phyloP scores from a whole-genome alignment of 331 rosid genomes.

The Erythrophleum ivorense region DNA sequence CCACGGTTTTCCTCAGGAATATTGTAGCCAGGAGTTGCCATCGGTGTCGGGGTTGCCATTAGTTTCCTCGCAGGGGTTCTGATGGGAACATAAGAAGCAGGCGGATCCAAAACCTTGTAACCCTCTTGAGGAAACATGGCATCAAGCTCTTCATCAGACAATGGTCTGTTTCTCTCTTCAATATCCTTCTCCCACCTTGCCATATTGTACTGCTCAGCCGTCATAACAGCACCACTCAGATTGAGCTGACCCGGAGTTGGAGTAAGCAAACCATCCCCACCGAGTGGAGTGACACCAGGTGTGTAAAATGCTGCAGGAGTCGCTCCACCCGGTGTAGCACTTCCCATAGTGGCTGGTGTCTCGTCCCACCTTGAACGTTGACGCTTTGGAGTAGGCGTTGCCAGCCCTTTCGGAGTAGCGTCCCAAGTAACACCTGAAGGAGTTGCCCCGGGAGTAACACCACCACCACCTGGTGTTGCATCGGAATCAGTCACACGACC shows the following conservation, averaged over 20 bases:
- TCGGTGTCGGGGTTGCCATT: slow-evolving; percentile 81
- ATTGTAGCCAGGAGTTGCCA: slow-evolving; percentile 83
- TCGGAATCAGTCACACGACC: slow-evolving; percentile 82
- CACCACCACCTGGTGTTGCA: slow-evolving; percentile 87
- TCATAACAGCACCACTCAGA: slow-evolving; percentile 68
- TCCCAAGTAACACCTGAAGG: slow-evolving; percentile 95
- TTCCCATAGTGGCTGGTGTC: slow-evolving; percentile 90
- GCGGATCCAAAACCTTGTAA: slow-evolving; percentile 88
- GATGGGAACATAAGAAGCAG: slow-evolving; percentile 80
- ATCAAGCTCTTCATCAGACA: slow-evolving; percentile 93
- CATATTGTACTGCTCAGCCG: slow-evolving; percentile 88
- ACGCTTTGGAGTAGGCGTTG: slow-evolving; percentile 82
- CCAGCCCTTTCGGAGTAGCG: slow-evolving; percentile 87
- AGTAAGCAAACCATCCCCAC: slow-evolving; percentile 80
- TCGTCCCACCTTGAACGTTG: slow-evolving; percentile 98
- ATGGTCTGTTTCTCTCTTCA: slow-evolving; percentile 89
- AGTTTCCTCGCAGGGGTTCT: slow-evolving; percentile 95
- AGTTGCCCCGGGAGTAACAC: slow-evolving; percentile 83
- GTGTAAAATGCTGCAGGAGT: slow-evolving; percentile 84
- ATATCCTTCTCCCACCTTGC: slow-evolving; percentile 96
- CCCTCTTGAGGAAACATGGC: slow-evolving; percentile 93
- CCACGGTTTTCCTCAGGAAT: slow-evolving; percentile 97
- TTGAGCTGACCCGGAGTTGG: slow-evolving; percentile 69
- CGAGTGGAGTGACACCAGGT: slow-evolving; percentile 91
- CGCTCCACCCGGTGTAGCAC: slow-evolving; percentile 83